These are phyloP conservation scores for Trichoderma reesei DNA, from an alignment of 495 filamentous ascomycete genomes.

Conservation along the genomic window DNA sequence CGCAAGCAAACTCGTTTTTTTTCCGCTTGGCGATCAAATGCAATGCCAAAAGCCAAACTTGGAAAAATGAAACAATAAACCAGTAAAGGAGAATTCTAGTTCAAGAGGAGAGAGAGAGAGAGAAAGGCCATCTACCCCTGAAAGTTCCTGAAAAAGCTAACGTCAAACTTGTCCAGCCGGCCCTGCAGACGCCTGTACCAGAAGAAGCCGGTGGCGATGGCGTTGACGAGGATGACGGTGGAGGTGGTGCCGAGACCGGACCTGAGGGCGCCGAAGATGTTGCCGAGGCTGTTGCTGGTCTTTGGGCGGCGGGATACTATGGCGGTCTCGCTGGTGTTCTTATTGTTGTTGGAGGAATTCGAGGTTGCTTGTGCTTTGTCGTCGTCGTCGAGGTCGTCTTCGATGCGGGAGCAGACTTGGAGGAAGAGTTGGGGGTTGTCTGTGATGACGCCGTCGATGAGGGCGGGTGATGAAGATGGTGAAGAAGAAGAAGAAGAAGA, in stretches of 20 bases:
- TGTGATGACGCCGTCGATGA: constrained; percentile 45
- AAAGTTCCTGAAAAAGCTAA: neutral
- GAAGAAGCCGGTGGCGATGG: neutral
- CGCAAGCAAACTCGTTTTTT: no score
- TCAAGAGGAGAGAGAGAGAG: neutral
- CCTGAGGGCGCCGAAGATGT: neutral
- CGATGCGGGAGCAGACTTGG: constrained; percentile 29
- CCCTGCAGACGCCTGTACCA: neutral
- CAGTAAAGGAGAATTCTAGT: neutral
- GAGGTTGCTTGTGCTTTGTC: neutral
- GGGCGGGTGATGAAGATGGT: neutral
- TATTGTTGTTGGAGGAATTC: neutral
- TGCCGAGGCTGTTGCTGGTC: neutral
- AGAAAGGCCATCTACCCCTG: neutral
- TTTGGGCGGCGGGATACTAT: neutral
- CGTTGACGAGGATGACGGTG: neutral
- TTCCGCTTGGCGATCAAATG: no score
- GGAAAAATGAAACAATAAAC: neutral
- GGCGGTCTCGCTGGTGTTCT: no score
- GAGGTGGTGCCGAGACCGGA: neutral
- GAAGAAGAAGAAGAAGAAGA: neutral
- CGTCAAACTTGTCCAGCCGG: neutral
- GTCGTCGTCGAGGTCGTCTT: constrained; percentile 3
- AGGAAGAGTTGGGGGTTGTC: constrained; percentile 43
- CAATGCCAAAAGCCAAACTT: neutral